A percentile compares a stretch with the other conserved stretches of the same genome.
Conservation (phyloP, 148 eudicot species). For the Bassia scoparia region DNA sequence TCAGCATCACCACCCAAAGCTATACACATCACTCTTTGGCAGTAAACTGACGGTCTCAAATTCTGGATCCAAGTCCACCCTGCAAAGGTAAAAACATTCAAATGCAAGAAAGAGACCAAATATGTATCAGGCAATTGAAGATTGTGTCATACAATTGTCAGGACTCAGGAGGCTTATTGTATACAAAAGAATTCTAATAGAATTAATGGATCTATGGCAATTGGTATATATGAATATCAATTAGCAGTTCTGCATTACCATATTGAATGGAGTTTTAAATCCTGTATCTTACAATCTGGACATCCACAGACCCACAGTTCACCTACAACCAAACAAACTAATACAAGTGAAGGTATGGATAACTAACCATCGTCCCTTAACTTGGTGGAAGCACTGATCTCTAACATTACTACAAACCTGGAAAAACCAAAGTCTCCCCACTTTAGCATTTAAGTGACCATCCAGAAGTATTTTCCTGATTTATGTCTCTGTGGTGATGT, state of each 20-base stretch:
- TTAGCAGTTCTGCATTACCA: too few species aligned
- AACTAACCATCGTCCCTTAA: slow-evolving; percentile 80
- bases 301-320: too few species aligned
- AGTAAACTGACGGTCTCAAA: slow-evolving; percentile 54
- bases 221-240: too few species aligned
- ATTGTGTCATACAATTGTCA: too few species aligned
- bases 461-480: slow-evolving; percentile 77
- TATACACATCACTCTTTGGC: slow-evolving; percentile 66
- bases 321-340: too few species aligned
- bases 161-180: too few species aligned
- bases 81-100: slow-evolving; percentile 12
- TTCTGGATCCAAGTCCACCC: slow-evolving; percentile 76
- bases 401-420: slow-evolving; percentile 48
- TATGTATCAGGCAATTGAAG: too few species aligned
- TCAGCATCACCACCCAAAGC: slow-evolving; percentile 57
- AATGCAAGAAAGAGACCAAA: too few species aligned
- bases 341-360: neutral
- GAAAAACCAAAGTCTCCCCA: slow-evolving; percentile 92
- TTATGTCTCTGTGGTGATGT: slow-evolving; percentile 93
- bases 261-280: too few species aligned
- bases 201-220: too few species aligned
- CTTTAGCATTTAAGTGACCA: slow-evolving; percentile 72
- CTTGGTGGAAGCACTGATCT: slow-evolving; percentile 74
- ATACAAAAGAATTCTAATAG: too few species aligned
- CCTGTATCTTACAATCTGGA: too few species aligned